Evolutionary conservation across 345 rosid species (phyloP), one percentile per base, ranked within the genome.

Genomic region (Hevea brasiliensis): DNA sequence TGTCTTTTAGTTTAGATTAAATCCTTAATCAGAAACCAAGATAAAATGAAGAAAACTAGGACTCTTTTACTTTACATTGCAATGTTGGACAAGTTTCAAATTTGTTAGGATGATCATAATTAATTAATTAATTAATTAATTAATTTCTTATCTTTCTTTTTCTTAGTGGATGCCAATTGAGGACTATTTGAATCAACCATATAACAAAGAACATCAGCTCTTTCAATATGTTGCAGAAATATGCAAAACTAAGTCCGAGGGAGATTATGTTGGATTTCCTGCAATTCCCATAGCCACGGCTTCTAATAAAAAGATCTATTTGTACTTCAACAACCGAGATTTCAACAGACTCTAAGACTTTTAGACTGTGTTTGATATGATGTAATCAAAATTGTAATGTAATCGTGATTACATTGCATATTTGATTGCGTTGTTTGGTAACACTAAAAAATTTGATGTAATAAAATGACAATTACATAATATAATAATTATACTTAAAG

Each of bases 131-230:
- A 23, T 53, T 53, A 4, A 1, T n/a, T n/a, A n/a, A n/a, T 53
- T 37, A 20, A 44, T 23, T 40, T 32, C 15, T 3, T 13, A 37
- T 35, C 12, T 11, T 48, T 24, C 44, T 0, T 51, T 15, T 11
- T 75, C 48, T 17, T 79, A 92, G 94, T 92, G 98, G 92, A 90
- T 92, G 91, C 72, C 86, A 10, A 65, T 87, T 21, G 71, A 84
- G 37, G 94, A 90, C 10, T 92, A 90, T 48, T 83, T 86, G 29
- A 78, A 81, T 8, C 96, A 92, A 65, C 82, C 88, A 1, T 89
- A 74, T 69, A 71, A 82, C 61, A 75, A 72, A 35, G 18, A 71
- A 35, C 81, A 88, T 2, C 72, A 79, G 76, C 64, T 78, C 51
- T 89, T 92, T 82, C 76, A 73, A 58, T 55, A 70, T 76, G 65